These are phyloP conservation scores for Lolium rigidum DNA, from an alignment of 176 grass and related monocot species.

Conservation along the genomic window DNA sequence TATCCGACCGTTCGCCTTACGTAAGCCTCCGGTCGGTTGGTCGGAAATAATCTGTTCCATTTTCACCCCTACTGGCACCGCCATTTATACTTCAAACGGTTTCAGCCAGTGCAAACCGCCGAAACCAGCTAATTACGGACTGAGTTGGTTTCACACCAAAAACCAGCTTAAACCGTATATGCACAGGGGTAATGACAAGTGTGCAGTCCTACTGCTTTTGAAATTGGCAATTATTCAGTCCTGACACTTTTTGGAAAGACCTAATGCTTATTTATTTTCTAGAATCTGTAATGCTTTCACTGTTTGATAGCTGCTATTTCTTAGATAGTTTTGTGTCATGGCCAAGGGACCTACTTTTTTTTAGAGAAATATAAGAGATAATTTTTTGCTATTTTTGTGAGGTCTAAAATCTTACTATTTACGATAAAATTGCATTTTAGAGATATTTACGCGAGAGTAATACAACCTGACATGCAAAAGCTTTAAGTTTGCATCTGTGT, in stretches of 20 bases:
- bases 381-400: background rate
- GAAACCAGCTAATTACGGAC: too few relatives aligned
- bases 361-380: background rate
- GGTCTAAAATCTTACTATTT: background rate
- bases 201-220: background rate
- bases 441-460: background rate
- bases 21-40: too few relatives aligned
- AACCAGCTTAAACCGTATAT: too few relatives aligned
- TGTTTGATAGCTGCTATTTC: background rate
- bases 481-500: too few relatives aligned
- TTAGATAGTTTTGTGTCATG: background rate
- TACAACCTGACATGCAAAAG: background rate
- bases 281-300: background rate
- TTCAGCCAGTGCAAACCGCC: too few relatives aligned
- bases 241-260: background rate
- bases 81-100: too few relatives aligned
- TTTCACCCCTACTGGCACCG: too few relatives aligned
- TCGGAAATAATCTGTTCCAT: too few relatives aligned
- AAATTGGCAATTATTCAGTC: too few relatives aligned
- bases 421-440: background rate
- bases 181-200: background rate
- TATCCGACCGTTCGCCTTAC: too few relatives aligned
- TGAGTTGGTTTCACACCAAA: too few relatives aligned
- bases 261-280: background rate
- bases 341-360: background rate